Conservation (phyloP, 257 asterid genomes). For the Sherardia arvensis region DNA sequence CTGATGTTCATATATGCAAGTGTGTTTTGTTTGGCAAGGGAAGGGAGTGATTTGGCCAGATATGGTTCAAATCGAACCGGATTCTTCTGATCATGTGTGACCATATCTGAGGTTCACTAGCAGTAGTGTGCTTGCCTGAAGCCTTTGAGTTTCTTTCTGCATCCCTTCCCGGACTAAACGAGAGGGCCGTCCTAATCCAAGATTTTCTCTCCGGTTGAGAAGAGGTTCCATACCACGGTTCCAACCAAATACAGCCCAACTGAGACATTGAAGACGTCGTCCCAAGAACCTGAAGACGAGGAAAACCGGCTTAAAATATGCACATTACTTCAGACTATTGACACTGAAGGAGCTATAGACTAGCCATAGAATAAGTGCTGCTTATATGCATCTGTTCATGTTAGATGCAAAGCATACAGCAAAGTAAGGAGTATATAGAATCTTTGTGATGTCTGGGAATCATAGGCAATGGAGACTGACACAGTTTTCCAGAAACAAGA, state of each 20-base stretch:
- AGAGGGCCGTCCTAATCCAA: conserved; percentile 23
- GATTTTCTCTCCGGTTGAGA: conserved; percentile 84
- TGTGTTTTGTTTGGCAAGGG: neutral
- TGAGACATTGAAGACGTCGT: conserved; percentile 63
- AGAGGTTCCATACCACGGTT: conserved; percentile 72
- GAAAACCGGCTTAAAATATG: conserved; percentile 1
- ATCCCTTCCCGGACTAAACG: neutral
- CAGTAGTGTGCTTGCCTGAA: conserved; percentile 2
- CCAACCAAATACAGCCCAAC: conserved; percentile 78
- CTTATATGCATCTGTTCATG: neutral
- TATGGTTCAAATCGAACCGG: neutral
- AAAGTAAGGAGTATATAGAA: neutral
- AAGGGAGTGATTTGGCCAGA: neutral
- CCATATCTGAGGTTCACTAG: neutral
- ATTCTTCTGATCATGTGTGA: neutral
- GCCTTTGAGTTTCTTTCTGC: neutral
- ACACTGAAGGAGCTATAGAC: too few relatives aligned
- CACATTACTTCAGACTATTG: neutral
- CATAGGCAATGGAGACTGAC: neutral
- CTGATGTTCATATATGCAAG: neutral
- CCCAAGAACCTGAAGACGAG: conserved; percentile 66
- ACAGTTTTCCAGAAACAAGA: neutral
- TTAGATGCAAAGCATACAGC: neutral
- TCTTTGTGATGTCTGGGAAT: neutral
- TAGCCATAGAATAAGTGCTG: neutral